These are phyloP conservation scores for Delonix regia DNA, from an alignment of 306 rosid species.

Conservation along the genomic window DNA sequence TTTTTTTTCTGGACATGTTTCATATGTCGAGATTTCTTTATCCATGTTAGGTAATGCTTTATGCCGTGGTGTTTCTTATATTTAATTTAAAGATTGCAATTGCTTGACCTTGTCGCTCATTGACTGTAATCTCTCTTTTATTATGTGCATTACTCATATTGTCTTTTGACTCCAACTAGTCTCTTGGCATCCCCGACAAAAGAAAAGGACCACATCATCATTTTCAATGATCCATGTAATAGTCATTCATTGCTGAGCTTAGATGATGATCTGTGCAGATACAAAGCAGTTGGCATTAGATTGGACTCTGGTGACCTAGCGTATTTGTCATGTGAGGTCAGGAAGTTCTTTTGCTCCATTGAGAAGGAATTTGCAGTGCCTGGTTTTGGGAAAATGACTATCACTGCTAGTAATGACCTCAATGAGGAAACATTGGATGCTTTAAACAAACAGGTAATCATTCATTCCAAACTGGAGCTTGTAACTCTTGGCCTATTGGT, in stretches of 20 bases:
- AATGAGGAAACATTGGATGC: slow-evolving; percentile 98
- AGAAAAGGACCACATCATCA: not conserved
- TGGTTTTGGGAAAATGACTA: slow-evolving; percentile 64
- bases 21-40: slow-evolving; percentile 5
- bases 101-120: not conserved
- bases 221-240: slow-evolving; percentile 18
- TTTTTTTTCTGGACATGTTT: slow-evolving; percentile 8
- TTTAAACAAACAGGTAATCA: slow-evolving; percentile 85
- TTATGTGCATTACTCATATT: not conserved
- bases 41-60: not conserved
- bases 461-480: slow-evolving; percentile 8
- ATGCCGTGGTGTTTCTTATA: not conserved
- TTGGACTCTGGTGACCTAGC: slow-evolving; percentile 97
- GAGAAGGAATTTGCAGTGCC: slow-evolving; percentile 75
- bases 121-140: not conserved
- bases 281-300: slow-evolving; percentile 85
- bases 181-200: not conserved
- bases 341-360: slow-evolving; percentile 67
- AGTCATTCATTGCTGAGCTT: slow-evolving; percentile 29
- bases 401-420: slow-evolving; percentile 95
- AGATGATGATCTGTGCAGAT: slow-evolving; percentile 57
- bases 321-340: slow-evolving; percentile 75
- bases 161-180: slow-evolving; percentile 3
- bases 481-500: not conserved
- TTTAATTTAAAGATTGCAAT: not conserved